Conservation (phyloP, 805 yeast genomes). For the Ogataea nonfermentans region DNA sequence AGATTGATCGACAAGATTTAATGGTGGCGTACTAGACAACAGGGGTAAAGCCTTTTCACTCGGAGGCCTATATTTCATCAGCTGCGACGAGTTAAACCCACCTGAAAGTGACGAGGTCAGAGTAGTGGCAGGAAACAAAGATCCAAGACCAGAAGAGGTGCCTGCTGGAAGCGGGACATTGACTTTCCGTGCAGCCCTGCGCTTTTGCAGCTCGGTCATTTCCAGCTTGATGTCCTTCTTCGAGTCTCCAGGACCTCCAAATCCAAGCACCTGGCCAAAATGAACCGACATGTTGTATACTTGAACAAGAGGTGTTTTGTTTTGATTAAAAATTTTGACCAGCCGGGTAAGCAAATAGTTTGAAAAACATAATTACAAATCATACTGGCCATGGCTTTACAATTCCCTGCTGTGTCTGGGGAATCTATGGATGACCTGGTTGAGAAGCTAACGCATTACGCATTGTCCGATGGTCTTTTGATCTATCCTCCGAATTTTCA, state of each 20-base stretch:
- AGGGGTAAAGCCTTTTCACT: conserved; percentile 40
- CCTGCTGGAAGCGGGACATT: conserved; percentile 10
- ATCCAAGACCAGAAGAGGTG: conserved; percentile 14
- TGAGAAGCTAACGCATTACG: conserved; percentile 60
- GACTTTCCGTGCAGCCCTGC: conserved; percentile 26
- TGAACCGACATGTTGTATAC: conserved; percentile 26
- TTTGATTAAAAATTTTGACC: conserved; percentile 9
- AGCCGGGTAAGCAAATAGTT: conserved; percentile 9
- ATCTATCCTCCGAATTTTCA: conserved; percentile 67
- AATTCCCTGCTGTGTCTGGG: conserved; percentile 3
- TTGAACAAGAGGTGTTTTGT: conserved; percentile 7
- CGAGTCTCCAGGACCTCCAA: conserved; percentile 14
- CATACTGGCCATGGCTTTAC: conserved; percentile 2
- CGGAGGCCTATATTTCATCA: conserved; percentile 21
- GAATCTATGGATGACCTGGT: conserved; percentile 7
- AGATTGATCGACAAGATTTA: conserved; percentile 61
- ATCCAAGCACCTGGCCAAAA: conserved; percentile 30
- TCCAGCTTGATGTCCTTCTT: conserved; percentile 21
- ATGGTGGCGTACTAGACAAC: conserved; percentile 49
- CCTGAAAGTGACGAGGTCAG: conserved; percentile 10
- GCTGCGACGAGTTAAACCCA: conserved; percentile 18
- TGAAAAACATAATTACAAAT: conserved; percentile 5
- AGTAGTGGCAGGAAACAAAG: conserved; percentile 10
- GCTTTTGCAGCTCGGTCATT: conserved; percentile 27
- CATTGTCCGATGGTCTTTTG: conserved; percentile 74